Evolutionary conservation across 2,329 filamentous ascomycete genomes (phyloP).

Genomic region (Gaeumannomyces sp.): DNA sequence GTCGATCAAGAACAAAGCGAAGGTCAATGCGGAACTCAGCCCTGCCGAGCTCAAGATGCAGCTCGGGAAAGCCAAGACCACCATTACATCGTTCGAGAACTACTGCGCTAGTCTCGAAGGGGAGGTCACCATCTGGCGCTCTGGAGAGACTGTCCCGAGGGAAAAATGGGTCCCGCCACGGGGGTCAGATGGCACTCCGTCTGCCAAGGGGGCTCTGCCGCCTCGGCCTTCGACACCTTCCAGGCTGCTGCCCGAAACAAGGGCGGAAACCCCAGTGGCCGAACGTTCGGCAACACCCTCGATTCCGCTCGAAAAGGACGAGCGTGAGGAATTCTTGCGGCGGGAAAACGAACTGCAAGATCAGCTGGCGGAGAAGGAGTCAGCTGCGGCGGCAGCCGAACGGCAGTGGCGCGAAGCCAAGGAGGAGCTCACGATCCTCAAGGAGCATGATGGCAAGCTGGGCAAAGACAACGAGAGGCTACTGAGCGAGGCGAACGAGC

Average conservation of each 20-base stretch:
- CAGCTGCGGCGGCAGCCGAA: slow-evolving; percentile 70
- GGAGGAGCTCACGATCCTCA: slow-evolving; percentile 78
- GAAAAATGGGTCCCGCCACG: slow-evolving; percentile 73
- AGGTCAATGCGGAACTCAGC: slow-evolving; percentile 97
- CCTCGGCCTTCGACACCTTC: slow-evolving; percentile 48
- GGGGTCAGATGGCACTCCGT: slow-evolving; percentile 17
- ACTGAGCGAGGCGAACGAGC: slow-evolving; percentile 78
- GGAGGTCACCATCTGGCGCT: slow-evolving; percentile 82
- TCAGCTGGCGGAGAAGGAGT: slow-evolving; percentile 89
- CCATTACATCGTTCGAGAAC: slow-evolving; percentile 80
- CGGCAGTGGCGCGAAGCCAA: slow-evolving; percentile 75
- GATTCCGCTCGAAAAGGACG: slow-evolving; percentile 86
- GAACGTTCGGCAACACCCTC: slow-evolving; percentile 85
- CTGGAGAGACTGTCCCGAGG: slow-evolving; percentile 80
- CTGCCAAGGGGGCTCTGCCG: slow-evolving; percentile 41
- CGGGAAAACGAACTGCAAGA: slow-evolving; percentile 97
- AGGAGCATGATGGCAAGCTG: slow-evolving; percentile 76
- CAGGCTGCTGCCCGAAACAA: slow-evolving; percentile 47
- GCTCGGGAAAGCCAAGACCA: slow-evolving; percentile 85
- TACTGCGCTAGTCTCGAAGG: slow-evolving; percentile 80
- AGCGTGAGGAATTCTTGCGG: slow-evolving; percentile 90
- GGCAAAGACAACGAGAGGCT: slow-evolving; percentile 88
- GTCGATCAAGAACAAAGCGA: slow-evolving; percentile 99
- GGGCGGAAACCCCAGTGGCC: slow-evolving; percentile 59
- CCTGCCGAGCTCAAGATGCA: slow-evolving; percentile 90